Percentiles rank a stretch among this genome's conserved stretches.
phyloP scores from a whole-genome alignment of 2,329 filamentous ascomycete species.

The Arthrobotrys pseudoclavata region DNA sequence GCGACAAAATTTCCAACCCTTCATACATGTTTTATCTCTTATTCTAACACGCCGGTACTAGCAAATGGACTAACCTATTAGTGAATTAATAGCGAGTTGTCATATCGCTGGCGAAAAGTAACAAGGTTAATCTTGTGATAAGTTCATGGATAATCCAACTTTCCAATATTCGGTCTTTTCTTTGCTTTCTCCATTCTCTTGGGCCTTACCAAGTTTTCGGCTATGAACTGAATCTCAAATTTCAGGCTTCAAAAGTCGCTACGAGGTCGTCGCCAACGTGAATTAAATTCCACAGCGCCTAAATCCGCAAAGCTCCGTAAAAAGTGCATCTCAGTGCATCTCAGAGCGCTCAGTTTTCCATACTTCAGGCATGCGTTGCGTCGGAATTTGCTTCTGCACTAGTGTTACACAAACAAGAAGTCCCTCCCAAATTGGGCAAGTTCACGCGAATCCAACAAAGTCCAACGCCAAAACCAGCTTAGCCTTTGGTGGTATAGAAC shows the following conservation, averaged over 20 bases:
- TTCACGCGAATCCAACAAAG: slow-evolving; percentile 1
- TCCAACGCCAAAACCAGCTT: not conserved
- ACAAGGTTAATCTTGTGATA: too few relatives aligned
- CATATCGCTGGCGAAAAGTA: too few relatives aligned
- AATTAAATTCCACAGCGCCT: not conserved
- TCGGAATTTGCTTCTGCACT: not conserved
- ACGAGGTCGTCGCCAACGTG: too few relatives aligned
- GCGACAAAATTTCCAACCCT: not conserved
- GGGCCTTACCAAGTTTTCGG: not conserved
- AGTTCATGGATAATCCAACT: too few relatives aligned
- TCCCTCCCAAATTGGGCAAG: not conserved
- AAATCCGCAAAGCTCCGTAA: not conserved
- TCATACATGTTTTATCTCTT: not conserved
- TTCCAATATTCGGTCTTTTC: too few relatives aligned
- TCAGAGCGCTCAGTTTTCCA: too few relatives aligned
- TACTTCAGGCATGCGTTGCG: too few relatives aligned
- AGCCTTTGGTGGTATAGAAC: not conserved
- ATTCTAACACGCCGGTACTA: not conserved
- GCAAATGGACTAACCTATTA: not conserved
- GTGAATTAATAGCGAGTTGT: too few relatives aligned
- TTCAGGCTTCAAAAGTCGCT: not conserved
- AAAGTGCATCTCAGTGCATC: not conserved
- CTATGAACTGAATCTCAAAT: not conserved
- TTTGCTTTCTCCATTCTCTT: too few relatives aligned
- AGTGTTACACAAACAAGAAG: not conserved